Evolutionary conservation across 805 yeast genomes (phyloP).

Genomic region (Lachancea meyersii): DNA sequence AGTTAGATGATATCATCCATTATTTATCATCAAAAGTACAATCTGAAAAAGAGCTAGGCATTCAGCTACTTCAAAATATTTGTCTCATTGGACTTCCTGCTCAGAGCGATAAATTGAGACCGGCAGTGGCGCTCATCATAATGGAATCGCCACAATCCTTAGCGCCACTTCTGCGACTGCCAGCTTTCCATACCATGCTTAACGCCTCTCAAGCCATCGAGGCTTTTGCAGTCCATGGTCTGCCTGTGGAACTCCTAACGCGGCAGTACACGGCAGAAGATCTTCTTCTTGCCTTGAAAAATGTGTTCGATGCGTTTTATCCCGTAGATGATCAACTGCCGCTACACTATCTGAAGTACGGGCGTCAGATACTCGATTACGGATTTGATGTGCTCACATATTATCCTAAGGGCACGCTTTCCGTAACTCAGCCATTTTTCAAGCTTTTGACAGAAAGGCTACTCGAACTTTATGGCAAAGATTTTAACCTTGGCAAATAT

Average conservation of each 20-base stretch:
- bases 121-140: constrained; percentile 19
- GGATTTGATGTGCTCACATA: constrained; percentile 14
- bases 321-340: constrained; percentile 15
- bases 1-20: constrained; percentile 7
- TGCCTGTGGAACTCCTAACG: constrained; percentile 17
- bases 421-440: not conserved
- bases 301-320: constrained; percentile 17
- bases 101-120: constrained; percentile 15
- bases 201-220: constrained; percentile 28
- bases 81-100: constrained; percentile 3
- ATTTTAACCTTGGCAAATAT: constrained; percentile 23
- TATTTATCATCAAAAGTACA: constrained; percentile 20
- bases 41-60: constrained; percentile 23
- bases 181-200: constrained; percentile 25
- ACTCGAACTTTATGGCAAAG: constrained; percentile 26
- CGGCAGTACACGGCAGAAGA: constrained; percentile 11
- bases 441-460: constrained; percentile 11
- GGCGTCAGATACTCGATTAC: constrained; percentile 24
- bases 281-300: constrained; percentile 2
- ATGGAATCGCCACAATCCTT: constrained; percentile 26
- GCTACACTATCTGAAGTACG: constrained; percentile 28
- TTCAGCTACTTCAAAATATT: constrained; percentile 11
- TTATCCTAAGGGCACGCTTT: constrained; percentile 6
- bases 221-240: constrained; percentile 28
- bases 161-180: constrained; percentile 25